Evolutionary conservation across 257 asterid genomes (phyloP).

Genomic region (Primulina eburnea): DNA sequence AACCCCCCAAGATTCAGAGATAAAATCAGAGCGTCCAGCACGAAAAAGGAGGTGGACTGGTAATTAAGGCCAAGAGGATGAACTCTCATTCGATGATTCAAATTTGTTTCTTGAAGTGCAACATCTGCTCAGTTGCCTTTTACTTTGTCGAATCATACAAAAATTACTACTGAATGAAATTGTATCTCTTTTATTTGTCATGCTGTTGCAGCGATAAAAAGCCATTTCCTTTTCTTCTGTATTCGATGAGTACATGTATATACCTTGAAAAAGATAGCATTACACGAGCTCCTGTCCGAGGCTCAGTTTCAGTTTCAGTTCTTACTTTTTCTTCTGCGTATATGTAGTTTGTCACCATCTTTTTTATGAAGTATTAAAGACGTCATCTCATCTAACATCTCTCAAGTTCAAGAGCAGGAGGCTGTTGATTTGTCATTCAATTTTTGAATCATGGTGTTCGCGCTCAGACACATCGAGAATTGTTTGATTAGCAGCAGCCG

Average conservation of each 20-base stretch:
- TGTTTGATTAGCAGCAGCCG: not conserved
- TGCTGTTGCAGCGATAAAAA: not conserved
- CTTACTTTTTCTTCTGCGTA: not conserved
- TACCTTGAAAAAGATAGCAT: not conserved
- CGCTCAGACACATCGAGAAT: not conserved
- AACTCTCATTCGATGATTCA: conserved; percentile 8
- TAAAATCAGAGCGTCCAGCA: conserved; percentile 91
- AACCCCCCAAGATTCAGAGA: conserved; percentile 51
- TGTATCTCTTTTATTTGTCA: not conserved
- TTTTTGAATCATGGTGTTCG: too few relatives aligned
- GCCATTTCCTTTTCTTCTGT: not conserved
- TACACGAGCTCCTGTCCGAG: not conserved
- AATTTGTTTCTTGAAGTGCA: conserved; percentile 7
- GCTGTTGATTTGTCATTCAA: not conserved
- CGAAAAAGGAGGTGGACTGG: conserved; percentile 96
- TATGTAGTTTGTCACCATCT: not conserved
- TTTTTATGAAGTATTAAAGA: not conserved
- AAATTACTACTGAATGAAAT: not conserved
- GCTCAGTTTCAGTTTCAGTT: not conserved
- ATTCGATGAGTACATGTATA: not conserved
- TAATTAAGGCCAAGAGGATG: conserved; percentile 30
- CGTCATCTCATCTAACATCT: not conserved
- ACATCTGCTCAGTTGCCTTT: not conserved
- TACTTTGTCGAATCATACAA: not conserved
- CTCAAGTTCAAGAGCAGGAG: not conserved